phyloP scores from a whole-genome alignment of 108 stramenopile genomes.

The Parietichytrium sp. region DNA sequence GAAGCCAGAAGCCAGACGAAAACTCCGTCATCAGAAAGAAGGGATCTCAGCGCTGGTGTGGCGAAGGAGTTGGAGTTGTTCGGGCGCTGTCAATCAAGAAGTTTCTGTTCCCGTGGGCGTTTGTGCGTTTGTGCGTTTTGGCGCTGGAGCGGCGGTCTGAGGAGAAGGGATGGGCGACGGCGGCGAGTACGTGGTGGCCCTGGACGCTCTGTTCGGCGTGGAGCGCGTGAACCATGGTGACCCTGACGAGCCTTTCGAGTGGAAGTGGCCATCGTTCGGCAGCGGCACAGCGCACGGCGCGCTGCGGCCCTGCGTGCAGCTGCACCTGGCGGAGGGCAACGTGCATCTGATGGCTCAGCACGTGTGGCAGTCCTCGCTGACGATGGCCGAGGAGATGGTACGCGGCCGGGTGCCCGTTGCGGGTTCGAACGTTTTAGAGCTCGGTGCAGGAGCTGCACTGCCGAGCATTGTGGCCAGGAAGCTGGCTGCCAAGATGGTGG shows the following conservation, averaged over 20 bases:
- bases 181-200: too few species aligned
- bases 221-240: constrained; percentile 38
- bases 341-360: constrained; percentile 38
- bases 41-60: too few species aligned
- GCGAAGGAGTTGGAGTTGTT: too few species aligned
- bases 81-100: too few species aligned
- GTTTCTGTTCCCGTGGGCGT: too few species aligned
- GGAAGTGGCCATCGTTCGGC: not conserved
- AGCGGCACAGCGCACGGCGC: too few species aligned
- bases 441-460: constrained; percentile 16
- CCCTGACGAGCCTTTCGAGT: constrained; percentile 35
- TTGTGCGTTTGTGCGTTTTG: too few species aligned
- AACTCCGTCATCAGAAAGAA: too few species aligned
- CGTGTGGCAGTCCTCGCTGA: constrained; percentile 23
- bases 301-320: too few species aligned
- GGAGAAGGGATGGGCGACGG: too few species aligned
- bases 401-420: not conserved
- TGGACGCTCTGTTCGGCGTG: constrained; percentile 33
- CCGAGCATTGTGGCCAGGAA: not conserved
- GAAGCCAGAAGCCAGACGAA: too few species aligned
- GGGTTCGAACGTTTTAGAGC: constrained; percentile 17
- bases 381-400: constrained; percentile 33
- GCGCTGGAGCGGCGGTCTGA: too few species aligned
- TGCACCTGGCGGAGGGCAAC: constrained; percentile 1
- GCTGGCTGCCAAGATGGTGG: not conserved